A percentile compares a stretch with the other conserved stretches of the same genome.
Conservation (phyloP, 2,329 filamentous ascomycete species). For the Leptographium procerum region DNA sequence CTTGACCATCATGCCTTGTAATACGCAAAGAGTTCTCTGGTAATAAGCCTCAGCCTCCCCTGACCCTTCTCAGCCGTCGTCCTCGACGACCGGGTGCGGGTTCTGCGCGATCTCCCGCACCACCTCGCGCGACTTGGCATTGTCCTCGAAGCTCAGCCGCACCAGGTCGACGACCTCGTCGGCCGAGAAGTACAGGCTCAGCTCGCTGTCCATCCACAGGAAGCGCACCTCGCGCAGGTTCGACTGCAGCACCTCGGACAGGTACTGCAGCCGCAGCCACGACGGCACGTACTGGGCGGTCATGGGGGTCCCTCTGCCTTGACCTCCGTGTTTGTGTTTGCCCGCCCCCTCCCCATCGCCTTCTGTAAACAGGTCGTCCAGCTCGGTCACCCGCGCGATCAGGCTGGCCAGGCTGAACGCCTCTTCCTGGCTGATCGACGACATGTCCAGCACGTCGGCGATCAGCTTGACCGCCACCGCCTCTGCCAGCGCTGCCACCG, state of each 20-base stretch:
- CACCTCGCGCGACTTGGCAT: conserved; percentile 44
- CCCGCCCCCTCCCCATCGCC: conserved; percentile 23
- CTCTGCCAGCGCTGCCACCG: conserved; percentile 48
- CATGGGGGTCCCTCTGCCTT: conserved; percentile 26
- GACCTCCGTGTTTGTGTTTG: conserved; percentile 7
- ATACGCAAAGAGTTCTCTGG: too few relatives aligned
- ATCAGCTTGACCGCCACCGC: conserved; percentile 48
- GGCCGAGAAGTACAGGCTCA: conserved; percentile 50
- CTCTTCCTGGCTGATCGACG: conserved; percentile 51
- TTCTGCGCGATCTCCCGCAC: conserved; percentile 46
- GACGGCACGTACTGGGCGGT: conserved; percentile 50
- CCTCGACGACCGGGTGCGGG: conserved; percentile 34
- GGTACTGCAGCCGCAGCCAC: conserved; percentile 54
- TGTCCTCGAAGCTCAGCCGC: conserved; percentile 52
- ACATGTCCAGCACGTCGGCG: conserved; percentile 49
- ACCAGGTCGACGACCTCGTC: conserved; percentile 53
- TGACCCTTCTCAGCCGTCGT: too few relatives aligned
- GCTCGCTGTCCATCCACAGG: conserved; percentile 54
- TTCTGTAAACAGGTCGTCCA: conserved; percentile 53
- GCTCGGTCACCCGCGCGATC: conserved; percentile 43
- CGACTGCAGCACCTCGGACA: conserved; percentile 54
- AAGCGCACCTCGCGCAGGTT: conserved; percentile 52
- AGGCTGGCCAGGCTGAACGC: conserved; percentile 49
- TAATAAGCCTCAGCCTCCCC: too few relatives aligned
- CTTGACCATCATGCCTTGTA: too few relatives aligned